Conservation (phyloP, 495 filamentous ascomycete genomes). For the Penicillium crystallinum region DNA sequence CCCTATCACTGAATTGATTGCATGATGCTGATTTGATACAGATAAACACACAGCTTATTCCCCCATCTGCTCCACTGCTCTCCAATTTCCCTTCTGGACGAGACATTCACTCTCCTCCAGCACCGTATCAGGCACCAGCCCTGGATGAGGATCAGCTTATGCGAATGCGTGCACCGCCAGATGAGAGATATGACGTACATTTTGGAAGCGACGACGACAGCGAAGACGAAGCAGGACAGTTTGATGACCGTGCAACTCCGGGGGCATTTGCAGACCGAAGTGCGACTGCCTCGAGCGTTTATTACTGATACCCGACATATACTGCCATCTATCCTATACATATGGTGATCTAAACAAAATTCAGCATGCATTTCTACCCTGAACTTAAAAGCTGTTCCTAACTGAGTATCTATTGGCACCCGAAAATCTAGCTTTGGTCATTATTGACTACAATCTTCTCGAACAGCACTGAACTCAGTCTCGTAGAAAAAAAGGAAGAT, state of each 20-base stretch:
- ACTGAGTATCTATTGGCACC: background rate
- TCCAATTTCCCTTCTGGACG: slow-evolving; percentile 79
- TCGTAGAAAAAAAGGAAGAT: slow-evolving; percentile 3
- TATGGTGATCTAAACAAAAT: background rate
- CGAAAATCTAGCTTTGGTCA: background rate
- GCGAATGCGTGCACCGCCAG: slow-evolving; percentile 42
- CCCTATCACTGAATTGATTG: background rate
- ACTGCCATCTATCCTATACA: background rate
- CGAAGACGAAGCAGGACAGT: slow-evolving; percentile 44
- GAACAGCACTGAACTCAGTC: background rate
- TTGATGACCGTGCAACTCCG: slow-evolving; percentile 29
- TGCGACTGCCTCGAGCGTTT: slow-evolving; percentile 32
- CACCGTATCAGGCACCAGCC: slow-evolving; percentile 52
- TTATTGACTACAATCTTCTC: background rate
- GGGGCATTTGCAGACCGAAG: slow-evolving; percentile 41
- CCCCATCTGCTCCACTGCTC: slow-evolving; percentile 61
- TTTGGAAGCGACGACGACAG: slow-evolving; percentile 39
- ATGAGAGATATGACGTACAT: slow-evolving; percentile 26
- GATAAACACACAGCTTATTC: slow-evolving; percentile 78
- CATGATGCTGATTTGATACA: slow-evolving; percentile 24
- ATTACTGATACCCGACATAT: slow-evolving; percentile 40
- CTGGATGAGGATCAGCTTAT: slow-evolving; percentile 53
- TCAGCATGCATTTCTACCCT: background rate
- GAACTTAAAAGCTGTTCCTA: background rate
- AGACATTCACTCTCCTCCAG: slow-evolving; percentile 66